phyloP scores from a whole-genome alignment of 768 basidiomycete species.

The Suillus subalutaceus region DNA sequence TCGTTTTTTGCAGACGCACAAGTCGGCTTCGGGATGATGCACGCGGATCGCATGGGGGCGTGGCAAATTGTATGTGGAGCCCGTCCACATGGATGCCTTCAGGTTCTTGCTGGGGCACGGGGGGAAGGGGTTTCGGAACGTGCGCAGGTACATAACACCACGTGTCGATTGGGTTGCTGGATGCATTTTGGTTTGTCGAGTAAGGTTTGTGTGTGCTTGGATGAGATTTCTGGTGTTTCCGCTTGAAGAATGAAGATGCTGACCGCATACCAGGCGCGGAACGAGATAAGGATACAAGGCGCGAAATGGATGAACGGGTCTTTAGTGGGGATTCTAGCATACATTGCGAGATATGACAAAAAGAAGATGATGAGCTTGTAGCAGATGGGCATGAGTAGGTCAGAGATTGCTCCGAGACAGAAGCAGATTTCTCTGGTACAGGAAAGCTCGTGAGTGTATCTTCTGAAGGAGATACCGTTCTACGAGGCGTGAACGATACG shows the following conservation, averaged over 20 bases:
- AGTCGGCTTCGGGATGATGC: conserved; percentile 27
- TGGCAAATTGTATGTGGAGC: conserved; percentile 29
- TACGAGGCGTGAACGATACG: conserved; percentile 22
- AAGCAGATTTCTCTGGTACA: conserved; percentile 8
- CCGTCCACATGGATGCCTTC: conserved; percentile 20
- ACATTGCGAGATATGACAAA: conserved; percentile 24
- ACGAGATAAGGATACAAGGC: conserved; percentile 14
- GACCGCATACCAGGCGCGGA: conserved; percentile 22
- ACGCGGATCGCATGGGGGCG: conserved; percentile 4
- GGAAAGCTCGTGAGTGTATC: background rate
- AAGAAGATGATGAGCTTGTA: conserved; percentile 27
- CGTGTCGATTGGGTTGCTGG: conserved; percentile 12
- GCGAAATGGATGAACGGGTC: conserved; percentile 21
- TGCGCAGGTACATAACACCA: conserved; percentile 12
- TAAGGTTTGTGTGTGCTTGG: conserved; percentile 3
- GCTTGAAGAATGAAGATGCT: conserved; percentile 28
- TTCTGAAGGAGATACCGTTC: conserved; percentile 1
- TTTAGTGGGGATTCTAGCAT: conserved; percentile 14
- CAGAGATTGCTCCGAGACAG: conserved; percentile 8
- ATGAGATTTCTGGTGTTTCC: conserved; percentile 17
- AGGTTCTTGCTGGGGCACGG: conserved; percentile 11
- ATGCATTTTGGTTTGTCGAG: conserved; percentile 1
- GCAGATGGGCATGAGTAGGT: conserved; percentile 12
- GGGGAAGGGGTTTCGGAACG: conserved; percentile 23
- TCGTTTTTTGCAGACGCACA: conserved; percentile 36